Evolutionary conservation across 495 filamentous ascomycete species (phyloP), one percentile per base, ranked within the genome.

Genomic region (Lophium mytilinum): DNA sequence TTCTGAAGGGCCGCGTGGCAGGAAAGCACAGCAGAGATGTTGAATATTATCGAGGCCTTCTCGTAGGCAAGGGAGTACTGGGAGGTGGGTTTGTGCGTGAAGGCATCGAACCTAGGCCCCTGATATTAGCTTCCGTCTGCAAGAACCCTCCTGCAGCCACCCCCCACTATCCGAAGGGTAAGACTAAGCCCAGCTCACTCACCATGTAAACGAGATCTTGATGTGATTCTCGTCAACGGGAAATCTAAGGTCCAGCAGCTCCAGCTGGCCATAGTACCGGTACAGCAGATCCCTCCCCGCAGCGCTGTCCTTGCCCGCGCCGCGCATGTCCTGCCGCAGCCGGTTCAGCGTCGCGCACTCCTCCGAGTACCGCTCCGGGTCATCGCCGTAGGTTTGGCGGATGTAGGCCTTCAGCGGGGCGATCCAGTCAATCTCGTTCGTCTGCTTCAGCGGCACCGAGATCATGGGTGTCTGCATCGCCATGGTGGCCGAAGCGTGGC

Each of bases 41-140:
- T 98, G 81, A 98, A 98, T 64, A 98, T 95, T 69, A 98, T 95
- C 54, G 94, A 97, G 17, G 93, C 93, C 72, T 98, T 98, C 72
- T 98, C 93, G 72, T 91, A 98, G 35, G 93, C 93, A 34, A 97
- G 80, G 34, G 91, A 96, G 73, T 94, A 95, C 69, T 98, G 93
- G 9, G 92, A 83, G 2, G 94, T 97, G 14, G 88, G 79, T 66
- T 96, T 96, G 69, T 95, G 90, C 21, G 93, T 98, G 73, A 98
- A 98, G 39, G 93, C 93, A 72, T 98, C 93, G 71, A 92, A 95
- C 91, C 91, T 97, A 67, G 1, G 5, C 34, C 12, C 35, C 47
- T n/a, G 24, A 30, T 34, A 37, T 57, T 39, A 63, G 55, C 55
- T 8, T 42, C 34, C 30, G 19, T 12, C 12, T 30, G 24, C 24